Evolutionary conservation across 805 yeast species (phyloP), one percentile per base, ranked within the genome.

Genomic region (Ogataea allantospora): DNA sequence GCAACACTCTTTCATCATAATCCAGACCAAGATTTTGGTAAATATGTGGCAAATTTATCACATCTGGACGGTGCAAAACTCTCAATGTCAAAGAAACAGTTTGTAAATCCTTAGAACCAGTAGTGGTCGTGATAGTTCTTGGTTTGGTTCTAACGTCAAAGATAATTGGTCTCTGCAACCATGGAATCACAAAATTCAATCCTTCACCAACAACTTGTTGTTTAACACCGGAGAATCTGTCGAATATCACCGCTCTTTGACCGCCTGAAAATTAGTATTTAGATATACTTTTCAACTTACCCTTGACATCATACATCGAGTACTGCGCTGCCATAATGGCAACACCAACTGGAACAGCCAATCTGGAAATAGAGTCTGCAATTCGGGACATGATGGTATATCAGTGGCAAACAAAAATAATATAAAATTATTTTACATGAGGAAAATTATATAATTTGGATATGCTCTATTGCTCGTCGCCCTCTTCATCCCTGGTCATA

Each of bases 81-180:
- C 99, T 78, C 58, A 93, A 72, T 3, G 98, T 93, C 60, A 93
- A 70, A 7, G 95, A 81, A 24, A 93, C 99, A 75, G 84, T 91
- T 67, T 93, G 99, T 65, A 93, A 73, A 67, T 93, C 99, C 66
- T 91, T 93, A 16, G 97, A 88, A 24, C 99, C 99, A 1, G 99
- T 93, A 47, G 88, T 86, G 15, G 98, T 83, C 29, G 95, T 80
- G 55, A 93, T 89, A 51, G 84, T 86, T 65, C 93, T 82, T 23
- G 99, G 98, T 58, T 80, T 84, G n/a, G 96, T 89, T 59, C 97
- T 77, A 19, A 93, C 96, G 62, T 93, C 99, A 62, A 76, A 93
- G 12, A 88, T 68, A 33, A 93, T 75, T 3, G 98, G 95, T 60
- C 78, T 81, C 62, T 93, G 99, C 48, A 93, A 70, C 98, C 99